Conservation (phyloP, 139 green algal species). For the Chlorella ohadii region DNA sequence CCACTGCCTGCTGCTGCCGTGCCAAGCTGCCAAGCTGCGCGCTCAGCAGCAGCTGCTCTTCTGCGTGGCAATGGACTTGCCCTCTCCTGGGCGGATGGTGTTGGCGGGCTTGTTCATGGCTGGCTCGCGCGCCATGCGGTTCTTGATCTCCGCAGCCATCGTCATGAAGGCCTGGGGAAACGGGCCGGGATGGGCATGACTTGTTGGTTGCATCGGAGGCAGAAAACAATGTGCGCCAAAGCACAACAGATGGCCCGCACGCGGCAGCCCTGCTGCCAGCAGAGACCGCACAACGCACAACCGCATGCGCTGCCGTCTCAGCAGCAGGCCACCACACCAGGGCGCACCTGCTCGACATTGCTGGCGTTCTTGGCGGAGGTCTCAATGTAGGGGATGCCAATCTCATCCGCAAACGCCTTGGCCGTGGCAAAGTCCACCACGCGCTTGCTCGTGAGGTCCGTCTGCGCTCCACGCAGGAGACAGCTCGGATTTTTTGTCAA, state of each 20-base stretch:
- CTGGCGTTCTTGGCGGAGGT: conserved; percentile 98
- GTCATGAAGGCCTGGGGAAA: conserved; percentile 96
- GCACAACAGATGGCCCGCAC: no score
- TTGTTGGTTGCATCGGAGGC: background rate
- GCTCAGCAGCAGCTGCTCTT: conserved; percentile 90
- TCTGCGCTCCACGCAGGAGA: background rate
- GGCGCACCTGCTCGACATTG: conserved; percentile 92
- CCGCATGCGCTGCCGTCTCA: no score
- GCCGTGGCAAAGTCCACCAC: conserved; percentile 96
- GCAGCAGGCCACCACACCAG: background rate
- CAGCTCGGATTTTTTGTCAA: no score
- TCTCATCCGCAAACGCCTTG: conserved; percentile 99
- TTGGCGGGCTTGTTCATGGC: conserved; percentile 73
- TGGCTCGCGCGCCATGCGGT: conserved; percentile 94
- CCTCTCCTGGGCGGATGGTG: conserved; percentile 84
- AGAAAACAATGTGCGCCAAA: background rate
- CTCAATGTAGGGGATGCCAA: conserved; percentile 99
- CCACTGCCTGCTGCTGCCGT: background rate
- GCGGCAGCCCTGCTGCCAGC: no score
- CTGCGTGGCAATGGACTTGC: conserved; percentile 74
- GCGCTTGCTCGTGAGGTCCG: conserved; percentile 95
- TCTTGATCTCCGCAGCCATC: conserved; percentile 99
- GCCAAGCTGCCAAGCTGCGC: background rate
- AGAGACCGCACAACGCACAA: no score
- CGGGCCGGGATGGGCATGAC: no score